Evolutionary conservation across 2,329 filamentous ascomycete genomes (phyloP), one percentile per base, ranked within the genome.

Genomic region (Stenocarpella maydis): DNA sequence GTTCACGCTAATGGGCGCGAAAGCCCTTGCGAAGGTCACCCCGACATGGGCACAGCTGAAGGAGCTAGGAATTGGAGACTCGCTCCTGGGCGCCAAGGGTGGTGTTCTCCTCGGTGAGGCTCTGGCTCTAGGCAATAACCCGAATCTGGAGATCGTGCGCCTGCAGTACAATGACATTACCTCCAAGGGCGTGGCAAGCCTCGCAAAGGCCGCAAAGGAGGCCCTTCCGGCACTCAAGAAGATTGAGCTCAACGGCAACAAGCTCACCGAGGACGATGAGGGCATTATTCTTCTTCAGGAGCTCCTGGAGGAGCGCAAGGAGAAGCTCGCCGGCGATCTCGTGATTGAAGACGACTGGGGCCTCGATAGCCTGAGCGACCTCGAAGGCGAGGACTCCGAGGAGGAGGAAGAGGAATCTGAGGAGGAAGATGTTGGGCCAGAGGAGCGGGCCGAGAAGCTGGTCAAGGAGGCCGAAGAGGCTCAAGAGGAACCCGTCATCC

Each of bases 101-200:
- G 90, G 91, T 70, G 81, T 93, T 19, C 83, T 92, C 70, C 85
- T 99, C 17, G 92, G 90, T 19, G 82, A 90, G 66, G 91, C 93
- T 24, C 86, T 99, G 52, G 86, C 86, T 4, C 86, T 90, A 77
- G 94, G 93, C 50, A 87, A 90, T 73, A 98, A 98, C 80, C 83
- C 84, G 76, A 92, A 92, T 78, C 85, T 99, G 26, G 89, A 97
- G 83, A 90, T 90, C 12, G 83, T 99, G 74, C 89, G 94, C 73
- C 82, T 98, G 75, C 93, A 98, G 79, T 98, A 92, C 85, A 98
- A 98, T 82, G 96, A 99, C 74, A 96, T 99, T 77, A 94, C 92
- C 49, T 85, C 90, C 0, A 86, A 89, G 69, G 92, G 91, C 21
- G 80, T 98, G 61, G 90, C 92, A 77, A 87, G 86, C 3, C 85